These are phyloP conservation scores for Leishmania turanica DNA, from an alignment of 208 protist genomes.

Conservation along the genomic window DNA sequence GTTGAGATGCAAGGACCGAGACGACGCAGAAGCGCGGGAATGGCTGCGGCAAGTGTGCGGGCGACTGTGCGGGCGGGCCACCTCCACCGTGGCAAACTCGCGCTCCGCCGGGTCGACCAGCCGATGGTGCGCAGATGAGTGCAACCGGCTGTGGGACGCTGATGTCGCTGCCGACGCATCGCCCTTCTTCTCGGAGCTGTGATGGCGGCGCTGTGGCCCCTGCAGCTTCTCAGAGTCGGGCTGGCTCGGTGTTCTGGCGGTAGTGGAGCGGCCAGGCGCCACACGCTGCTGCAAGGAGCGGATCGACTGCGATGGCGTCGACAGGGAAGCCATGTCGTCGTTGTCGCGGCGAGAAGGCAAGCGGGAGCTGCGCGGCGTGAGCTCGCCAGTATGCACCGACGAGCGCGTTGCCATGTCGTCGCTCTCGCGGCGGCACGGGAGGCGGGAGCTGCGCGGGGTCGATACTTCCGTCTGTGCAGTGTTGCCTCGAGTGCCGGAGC, in stretches of 20 bases:
- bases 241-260: neutral
- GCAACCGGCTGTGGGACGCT: neutral
- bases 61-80: conserved; percentile 6
- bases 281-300: conserved; percentile 34
- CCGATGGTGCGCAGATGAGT: conserved; percentile 17
- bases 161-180: neutral
- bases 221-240: conserved; percentile 12
- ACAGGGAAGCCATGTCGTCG: conserved; percentile 24
- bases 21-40: conserved; percentile 3
- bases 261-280: conserved; percentile 17
- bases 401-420: conserved; percentile 24
- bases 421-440: conserved; percentile 32
- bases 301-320: conserved; percentile 37
- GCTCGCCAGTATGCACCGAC: conserved; percentile 25
- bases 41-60: conserved; percentile 11
- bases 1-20: conserved; percentile 6
- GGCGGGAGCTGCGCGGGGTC: conserved; percentile 33
- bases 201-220: conserved; percentile 12
- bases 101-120: conserved; percentile 31
- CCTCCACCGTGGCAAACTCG: conserved; percentile 26
- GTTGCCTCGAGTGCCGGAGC: conserved; percentile 2
- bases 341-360: conserved; percentile 32
- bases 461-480: conserved; percentile 22
- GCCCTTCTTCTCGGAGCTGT: conserved; percentile 7
- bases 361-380: conserved; percentile 39